Percentiles rank a stretch among this genome's conserved stretches.
phyloP scores from a whole-genome alignment of 148 eudicot species.

The Agrostemma githago region DNA sequence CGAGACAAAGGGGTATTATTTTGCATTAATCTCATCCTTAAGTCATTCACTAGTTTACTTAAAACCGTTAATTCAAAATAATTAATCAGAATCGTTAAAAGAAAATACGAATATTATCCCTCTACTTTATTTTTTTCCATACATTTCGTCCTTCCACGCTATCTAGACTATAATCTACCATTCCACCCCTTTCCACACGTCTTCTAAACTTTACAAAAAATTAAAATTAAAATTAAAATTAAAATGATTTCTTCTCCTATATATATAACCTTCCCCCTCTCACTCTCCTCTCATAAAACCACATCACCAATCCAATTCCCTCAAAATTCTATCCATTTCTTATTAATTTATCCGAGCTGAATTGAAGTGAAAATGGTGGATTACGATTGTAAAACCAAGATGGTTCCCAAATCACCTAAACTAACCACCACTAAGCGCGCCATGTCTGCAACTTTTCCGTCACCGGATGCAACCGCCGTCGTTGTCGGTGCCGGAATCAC shows the following conservation, averaged over 20 bases:
- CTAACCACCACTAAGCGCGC: slow-evolving; percentile 29
- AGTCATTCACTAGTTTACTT: no score
- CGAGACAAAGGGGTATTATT: no score
- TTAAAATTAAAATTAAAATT: no score
- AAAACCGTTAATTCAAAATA: no score
- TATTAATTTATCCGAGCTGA: not conserved
- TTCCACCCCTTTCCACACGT: slow-evolving; percentile 24
- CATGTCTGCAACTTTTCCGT: slow-evolving; percentile 20
- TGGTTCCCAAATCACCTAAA: slow-evolving; percentile 40
- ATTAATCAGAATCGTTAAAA: no score
- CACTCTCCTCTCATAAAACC: not conserved
- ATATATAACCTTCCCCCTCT: slow-evolving; percentile 1
- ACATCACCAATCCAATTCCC: not conserved
- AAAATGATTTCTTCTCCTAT: not conserved
- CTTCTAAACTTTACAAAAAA: not conserved
- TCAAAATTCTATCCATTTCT: not conserved
- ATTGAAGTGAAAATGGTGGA: slow-evolving; percentile 46
- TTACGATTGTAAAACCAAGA: slow-evolving; percentile 55
- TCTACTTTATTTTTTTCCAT: not conserved
- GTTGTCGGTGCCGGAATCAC: not conserved
- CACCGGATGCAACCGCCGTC: slow-evolving; percentile 8
- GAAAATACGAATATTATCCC: not conserved
- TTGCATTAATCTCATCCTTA: no score
- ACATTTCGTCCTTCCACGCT: slow-evolving; percentile 16
- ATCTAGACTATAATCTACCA: not conserved